Conservation (phyloP, 352 stramenopile species). For the Phytophthora crassamura region DNA sequence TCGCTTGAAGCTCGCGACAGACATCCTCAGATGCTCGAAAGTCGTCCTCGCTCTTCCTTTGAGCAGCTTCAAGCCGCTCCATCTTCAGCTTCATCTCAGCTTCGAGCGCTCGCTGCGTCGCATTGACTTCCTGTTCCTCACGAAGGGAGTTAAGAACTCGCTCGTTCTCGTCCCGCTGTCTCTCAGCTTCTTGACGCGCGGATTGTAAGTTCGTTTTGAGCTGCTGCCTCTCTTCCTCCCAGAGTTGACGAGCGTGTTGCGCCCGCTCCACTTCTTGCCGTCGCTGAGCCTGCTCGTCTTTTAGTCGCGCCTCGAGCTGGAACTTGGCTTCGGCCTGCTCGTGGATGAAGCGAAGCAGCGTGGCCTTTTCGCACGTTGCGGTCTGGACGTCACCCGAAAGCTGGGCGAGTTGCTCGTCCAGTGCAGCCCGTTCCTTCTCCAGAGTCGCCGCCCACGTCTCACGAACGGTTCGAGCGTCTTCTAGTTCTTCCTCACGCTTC, state of each 20-base stretch:
- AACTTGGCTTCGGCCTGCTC: conserved; percentile 79
- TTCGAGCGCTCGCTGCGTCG: conserved; percentile 42
- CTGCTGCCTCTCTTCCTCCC: conserved; percentile 54
- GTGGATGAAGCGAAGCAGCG: conserved; percentile 78
- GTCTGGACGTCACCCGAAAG: conserved; percentile 58
- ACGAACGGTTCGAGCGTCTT: conserved; percentile 58
- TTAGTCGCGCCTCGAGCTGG: conserved; percentile 56
- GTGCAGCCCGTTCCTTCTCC: conserved; percentile 56
- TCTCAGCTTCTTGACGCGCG: conserved; percentile 38
- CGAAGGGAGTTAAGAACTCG: conserved; percentile 28
- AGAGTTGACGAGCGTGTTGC: conserved; percentile 42
- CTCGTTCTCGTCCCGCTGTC: conserved; percentile 39
- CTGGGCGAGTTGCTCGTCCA: conserved; percentile 55
- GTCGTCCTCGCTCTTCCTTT: conserved; percentile 52
- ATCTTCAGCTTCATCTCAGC: conserved; percentile 45
- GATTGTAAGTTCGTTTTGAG: conserved; percentile 45
- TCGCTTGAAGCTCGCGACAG: conserved; percentile 54
- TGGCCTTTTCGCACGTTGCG: conserved; percentile 71
- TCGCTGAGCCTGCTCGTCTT: conserved; percentile 59
- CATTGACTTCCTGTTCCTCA: conserved; percentile 45
- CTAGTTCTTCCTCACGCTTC: conserved; percentile 48
- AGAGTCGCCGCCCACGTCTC: conserved; percentile 59
- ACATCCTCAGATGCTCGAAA: conserved; percentile 60
- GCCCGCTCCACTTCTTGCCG: conserved; percentile 37
- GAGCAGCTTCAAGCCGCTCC: conserved; percentile 39